Evolutionary conservation across 169 alveolate species (phyloP).

Genomic region (Eimeria brunetti): DNA sequence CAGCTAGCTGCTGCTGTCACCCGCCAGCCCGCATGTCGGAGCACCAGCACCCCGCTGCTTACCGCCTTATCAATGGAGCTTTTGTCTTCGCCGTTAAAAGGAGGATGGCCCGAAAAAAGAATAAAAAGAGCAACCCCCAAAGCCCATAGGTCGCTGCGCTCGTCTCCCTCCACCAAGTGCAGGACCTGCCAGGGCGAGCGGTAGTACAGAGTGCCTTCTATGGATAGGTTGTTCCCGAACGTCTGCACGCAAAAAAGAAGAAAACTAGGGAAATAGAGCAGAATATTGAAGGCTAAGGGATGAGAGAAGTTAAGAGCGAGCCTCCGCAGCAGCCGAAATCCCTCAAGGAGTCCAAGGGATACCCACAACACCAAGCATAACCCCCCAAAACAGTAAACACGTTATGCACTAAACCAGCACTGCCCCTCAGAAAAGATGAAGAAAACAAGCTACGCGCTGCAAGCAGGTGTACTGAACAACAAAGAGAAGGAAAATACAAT

Average conservation of each 20-base stretch:
- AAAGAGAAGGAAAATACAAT: neutral
- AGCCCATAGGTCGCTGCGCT: slow-evolving; percentile 81
- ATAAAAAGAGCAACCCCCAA: slow-evolving; percentile 85
- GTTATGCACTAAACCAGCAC: too few species aligned
- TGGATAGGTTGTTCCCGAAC: neutral
- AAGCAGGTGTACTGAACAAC: neutral
- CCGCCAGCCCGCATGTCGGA: too few species aligned
- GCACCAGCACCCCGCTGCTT: neutral
- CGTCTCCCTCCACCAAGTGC: slow-evolving; percentile 72
- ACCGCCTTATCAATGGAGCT: slow-evolving; percentile 83
- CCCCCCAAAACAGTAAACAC: too few species aligned
- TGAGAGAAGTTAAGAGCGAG: too few species aligned
- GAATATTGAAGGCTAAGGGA: too few species aligned
- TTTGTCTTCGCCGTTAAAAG: slow-evolving; percentile 92
- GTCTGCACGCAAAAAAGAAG: neutral
- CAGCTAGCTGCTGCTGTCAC: too few species aligned
- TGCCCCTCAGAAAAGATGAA: too few species aligned
- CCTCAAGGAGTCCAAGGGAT: too few species aligned
- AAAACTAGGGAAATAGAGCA: neutral
- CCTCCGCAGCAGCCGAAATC: too few species aligned
- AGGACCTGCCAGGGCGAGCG: slow-evolving; percentile 77
- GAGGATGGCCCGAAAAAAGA: slow-evolving; percentile 88
- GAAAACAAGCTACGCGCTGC: too few species aligned
- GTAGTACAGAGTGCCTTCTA: slow-evolving; percentile 80
- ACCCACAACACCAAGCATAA: too few species aligned